Evolutionary conservation across 176 grass and related monocot species (phyloP), one percentile per base, ranked within the genome.

Genomic region (Hyparrhenia diplandra): DNA sequence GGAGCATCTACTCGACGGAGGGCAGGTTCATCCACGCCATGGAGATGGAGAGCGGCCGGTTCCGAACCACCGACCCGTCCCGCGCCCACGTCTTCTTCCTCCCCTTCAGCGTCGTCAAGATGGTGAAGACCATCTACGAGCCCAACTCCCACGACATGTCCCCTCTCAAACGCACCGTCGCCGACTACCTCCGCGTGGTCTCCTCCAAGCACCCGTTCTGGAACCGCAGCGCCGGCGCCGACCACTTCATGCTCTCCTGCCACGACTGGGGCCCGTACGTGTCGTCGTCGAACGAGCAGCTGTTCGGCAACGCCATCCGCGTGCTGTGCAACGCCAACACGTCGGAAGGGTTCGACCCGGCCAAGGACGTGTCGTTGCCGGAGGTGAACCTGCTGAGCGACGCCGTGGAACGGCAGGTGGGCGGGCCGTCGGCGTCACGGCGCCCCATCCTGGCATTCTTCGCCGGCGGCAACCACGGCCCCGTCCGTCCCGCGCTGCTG

Each of bases 201-300:
- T 41, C 88, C 5, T 2, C 4, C 41, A 94, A 85, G 89, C 81
- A 98, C 71, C 88, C 90, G 0, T 94, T 79, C 43, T 98, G 95
- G 95, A 98, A 98, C 55, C 84, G 92, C 28, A 93, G 92, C 86
- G 54, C 84, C 1, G 95, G 95, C 2, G 90, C 90, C 0, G 95
- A 98, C 43, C 95, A 98, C 80, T 92, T 98, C 88, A 93, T 95
- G 92, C 86, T 98, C 8, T 98, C 95, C 43, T 98, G 95, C 79
- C 95, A 98, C 68, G 95, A 98, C 34, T 98, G 95, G 92, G 92
- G 92, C 76, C 95, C 95, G 4, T 85, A 86, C 24, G 90, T 90
- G 10, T 93, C 95, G 8, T 73, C 76, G 42, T 88, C 78, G 17
- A 17, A 89, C 36, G 62, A 3, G 17, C 31, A 84, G 12, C 86